Base-by-base conservation (phyloP, 2,329 filamentous ascomycete species). In the Rhinocladiella similis region DNA sequence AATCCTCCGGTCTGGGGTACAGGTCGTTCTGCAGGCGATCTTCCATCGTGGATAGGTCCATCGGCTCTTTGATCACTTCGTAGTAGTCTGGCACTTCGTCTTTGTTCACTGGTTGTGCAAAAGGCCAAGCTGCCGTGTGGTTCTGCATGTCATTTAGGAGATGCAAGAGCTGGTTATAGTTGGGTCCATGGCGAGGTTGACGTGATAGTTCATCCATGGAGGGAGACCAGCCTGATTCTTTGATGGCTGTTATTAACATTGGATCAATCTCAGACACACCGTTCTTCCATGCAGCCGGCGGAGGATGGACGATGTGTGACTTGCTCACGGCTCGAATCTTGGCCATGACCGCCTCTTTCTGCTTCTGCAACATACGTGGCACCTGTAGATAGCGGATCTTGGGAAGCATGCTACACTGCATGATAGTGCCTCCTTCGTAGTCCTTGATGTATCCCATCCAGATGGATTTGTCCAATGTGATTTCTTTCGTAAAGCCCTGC, bases 391-490 rank as follows among this genome's bases (percentile, higher is more conserved):
- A 99, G 48, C 94, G 89, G 53, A 97, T 91, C 61, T 89, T 89
- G 6, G 93, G 93, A 18, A 99, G 82, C 94, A 99, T 97, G 50
- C 89, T 91, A 69, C 94, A 99, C 76, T 99, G 94, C 94, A 99
- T 99, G 60, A 99, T 96, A 0, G 94, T 99, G 56, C 94, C 94
- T 56, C 94, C 94, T 74, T 99, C 94, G 72, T 99, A 99, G 71
- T 99, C 94, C 71, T 99, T 99, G 78, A 99, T 99, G 68, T 97
- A 99, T 2, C 94, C 94, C 94, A 97, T 97, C 94, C 94, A 99
- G 3, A 91, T 87, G 2, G 87, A 86, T 67, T 87, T 89, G 57
- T 94, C 89, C 1, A 99, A 83, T 0, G 92, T 96, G 62, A 99
- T 97, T 67, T 99, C 93, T 72, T 99, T 99, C 1, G 94, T 97